phyloP scores from a whole-genome alignment of 257 asterid genomes.

The Eustoma russellianum region DNA sequence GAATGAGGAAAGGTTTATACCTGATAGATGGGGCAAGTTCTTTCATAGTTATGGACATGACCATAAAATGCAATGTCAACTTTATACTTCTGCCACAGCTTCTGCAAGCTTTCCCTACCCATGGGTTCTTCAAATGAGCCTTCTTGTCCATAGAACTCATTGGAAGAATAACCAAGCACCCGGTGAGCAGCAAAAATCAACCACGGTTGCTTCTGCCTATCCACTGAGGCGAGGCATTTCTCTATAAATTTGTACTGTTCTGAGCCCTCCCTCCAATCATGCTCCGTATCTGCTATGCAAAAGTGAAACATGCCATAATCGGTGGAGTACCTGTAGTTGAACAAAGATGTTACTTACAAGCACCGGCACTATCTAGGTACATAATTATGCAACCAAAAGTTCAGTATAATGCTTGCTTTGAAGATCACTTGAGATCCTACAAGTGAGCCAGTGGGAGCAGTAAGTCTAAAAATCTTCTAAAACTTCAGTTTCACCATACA shows the following conservation, averaged over 20 bases:
- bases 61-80: slow-evolving; percentile 36
- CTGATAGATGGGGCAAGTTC: slow-evolving; percentile 37
- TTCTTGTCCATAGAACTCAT: slow-evolving; percentile 18
- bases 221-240: slow-evolving; percentile 28
- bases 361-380: background rate
- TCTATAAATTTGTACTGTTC: slow-evolving; percentile 32
- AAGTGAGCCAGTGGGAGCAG: background rate
- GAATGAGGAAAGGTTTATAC: background rate
- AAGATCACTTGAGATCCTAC: background rate
- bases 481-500: background rate
- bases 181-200: slow-evolving; percentile 33
- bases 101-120: slow-evolving; percentile 41
- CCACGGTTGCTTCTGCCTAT: slow-evolving; percentile 35
- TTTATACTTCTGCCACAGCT: slow-evolving; percentile 36
- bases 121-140: slow-evolving; percentile 40
- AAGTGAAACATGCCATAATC: slow-evolving; percentile 62
- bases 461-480: background rate
- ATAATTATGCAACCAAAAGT: background rate
- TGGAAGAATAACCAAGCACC: slow-evolving; percentile 37
- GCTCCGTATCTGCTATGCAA: slow-evolving; percentile 33
- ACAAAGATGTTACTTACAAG: background rate
- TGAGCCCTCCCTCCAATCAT: slow-evolving; percentile 36
- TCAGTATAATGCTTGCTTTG: background rate
- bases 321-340: slow-evolving; percentile 46
- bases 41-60: slow-evolving; percentile 35